These are phyloP conservation scores for Gonapodya prolifera DNA, from an alignment of 192 early-diverging fungal species.

Conservation along the genomic window DNA sequence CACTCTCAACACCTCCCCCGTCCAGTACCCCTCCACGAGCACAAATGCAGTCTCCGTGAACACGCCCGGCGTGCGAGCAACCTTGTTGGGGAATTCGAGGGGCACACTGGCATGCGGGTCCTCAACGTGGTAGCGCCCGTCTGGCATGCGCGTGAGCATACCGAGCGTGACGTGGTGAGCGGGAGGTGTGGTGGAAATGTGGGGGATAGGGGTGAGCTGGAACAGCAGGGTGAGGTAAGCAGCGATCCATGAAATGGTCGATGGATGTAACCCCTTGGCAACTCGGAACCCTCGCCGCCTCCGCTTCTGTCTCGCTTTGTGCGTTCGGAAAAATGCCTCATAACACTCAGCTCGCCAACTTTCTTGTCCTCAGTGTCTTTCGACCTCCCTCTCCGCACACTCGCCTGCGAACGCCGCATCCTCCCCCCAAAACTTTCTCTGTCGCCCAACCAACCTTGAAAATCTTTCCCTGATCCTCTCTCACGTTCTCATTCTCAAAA, in stretches of 20 bases:
- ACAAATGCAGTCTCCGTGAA: constrained; percentile 82
- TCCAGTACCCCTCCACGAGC: constrained; percentile 66
- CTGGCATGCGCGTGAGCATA: constrained; percentile 71
- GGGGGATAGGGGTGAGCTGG: constrained; percentile 66
- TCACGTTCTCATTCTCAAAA: constrained; percentile 18
- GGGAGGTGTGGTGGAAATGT: constrained; percentile 56
- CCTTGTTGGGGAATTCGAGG: constrained; percentile 43
- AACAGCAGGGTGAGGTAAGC: too few relatives aligned
- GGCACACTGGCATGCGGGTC: constrained; percentile 68
- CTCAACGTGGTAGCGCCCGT: constrained; percentile 72
- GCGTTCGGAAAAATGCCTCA: neutral
- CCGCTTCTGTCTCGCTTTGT: neutral
- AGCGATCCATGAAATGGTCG: constrained; percentile 4
- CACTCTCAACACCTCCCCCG: constrained; percentile 53
- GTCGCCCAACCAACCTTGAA: constrained; percentile 7
- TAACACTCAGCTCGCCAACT: neutral
- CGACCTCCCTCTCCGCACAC: constrained; percentile 8
- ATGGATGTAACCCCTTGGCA: neutral
- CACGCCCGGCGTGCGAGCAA: constrained; percentile 45
- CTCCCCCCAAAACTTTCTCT: too few relatives aligned
- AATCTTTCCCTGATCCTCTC: neutral
- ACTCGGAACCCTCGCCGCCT: neutral
- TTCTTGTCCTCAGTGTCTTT: neutral
- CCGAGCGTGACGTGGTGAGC: constrained; percentile 67
- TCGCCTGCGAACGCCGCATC: constrained; percentile 8